Conservation (phyloP, 768 basidiomycete species). For the Leucocoprinus sp. region DNA sequence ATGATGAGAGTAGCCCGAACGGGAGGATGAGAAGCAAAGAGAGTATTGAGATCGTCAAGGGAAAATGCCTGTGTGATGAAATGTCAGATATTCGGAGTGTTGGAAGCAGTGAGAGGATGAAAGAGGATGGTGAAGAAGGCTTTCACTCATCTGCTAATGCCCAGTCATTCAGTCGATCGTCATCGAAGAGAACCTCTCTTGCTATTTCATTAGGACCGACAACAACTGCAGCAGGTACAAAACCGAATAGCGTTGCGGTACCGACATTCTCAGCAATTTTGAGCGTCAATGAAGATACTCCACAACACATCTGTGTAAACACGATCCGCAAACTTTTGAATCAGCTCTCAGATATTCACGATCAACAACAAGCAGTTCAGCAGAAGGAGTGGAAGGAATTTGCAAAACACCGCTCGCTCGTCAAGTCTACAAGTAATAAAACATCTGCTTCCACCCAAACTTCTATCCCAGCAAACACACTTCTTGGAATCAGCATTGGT, state of each 20-base stretch:
- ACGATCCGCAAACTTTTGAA: slow-evolving; percentile 68
- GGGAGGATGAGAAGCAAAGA: slow-evolving; percentile 16
- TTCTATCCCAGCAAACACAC: slow-evolving; percentile 53
- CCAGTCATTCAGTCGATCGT: slow-evolving; percentile 31
- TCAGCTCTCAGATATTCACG: slow-evolving; percentile 76
- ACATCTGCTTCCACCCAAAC: slow-evolving; percentile 5
- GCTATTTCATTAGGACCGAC: slow-evolving; percentile 18
- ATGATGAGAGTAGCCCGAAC: slow-evolving; percentile 31
- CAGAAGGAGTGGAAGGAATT: slow-evolving; percentile 86
- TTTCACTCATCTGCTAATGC: slow-evolving; percentile 13
- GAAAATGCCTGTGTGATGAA: slow-evolving; percentile 36
- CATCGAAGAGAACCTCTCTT: slow-evolving; percentile 40
- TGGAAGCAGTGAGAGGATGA: slow-evolving; percentile 9
- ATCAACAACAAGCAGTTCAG: slow-evolving; percentile 59
- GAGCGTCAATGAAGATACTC: slow-evolving; percentile 50
- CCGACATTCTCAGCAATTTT: slow-evolving; percentile 33
- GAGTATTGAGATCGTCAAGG: slow-evolving; percentile 39
- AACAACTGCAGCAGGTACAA: slow-evolving; percentile 32
- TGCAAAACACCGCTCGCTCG: slow-evolving; percentile 58
- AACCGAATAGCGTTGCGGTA: slow-evolving; percentile 46
- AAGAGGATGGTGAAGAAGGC: neutral
- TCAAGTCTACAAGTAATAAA: slow-evolving; percentile 24
- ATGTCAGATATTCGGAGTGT: slow-evolving; percentile 19
- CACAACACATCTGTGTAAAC: slow-evolving; percentile 66
- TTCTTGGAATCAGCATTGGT: slow-evolving; percentile 53